These are phyloP conservation scores for Amaranthus hypochondriacus DNA, from an alignment of 148 eudicot species.

Conservation along the genomic window DNA sequence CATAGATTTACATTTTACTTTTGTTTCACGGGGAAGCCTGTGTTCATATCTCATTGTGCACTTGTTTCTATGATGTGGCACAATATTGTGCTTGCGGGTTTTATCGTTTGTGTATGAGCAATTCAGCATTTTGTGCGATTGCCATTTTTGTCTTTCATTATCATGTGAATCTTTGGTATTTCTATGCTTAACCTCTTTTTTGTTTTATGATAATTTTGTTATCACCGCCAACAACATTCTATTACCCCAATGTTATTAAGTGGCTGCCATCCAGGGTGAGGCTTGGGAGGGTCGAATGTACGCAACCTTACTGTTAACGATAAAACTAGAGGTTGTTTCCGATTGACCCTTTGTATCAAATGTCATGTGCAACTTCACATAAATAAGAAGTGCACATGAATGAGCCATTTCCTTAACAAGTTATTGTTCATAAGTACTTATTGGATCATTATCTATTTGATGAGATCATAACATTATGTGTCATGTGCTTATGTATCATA, in stretches of 20 bases:
- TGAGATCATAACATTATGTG: constrained; percentile 1
- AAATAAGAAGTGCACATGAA: too few species aligned
- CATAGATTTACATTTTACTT: neutral
- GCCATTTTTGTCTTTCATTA: neutral
- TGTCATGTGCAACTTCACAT: too few species aligned
- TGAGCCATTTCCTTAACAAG: too few species aligned
- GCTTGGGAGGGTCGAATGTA: too few species aligned
- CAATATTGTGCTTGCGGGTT: neutral
- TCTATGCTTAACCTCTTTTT: neutral
- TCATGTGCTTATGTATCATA: constrained; percentile 2
- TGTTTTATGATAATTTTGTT: neutral
- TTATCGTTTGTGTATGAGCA: neutral
- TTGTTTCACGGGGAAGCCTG: neutral
- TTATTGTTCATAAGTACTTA: too few species aligned
- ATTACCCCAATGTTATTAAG: too few species aligned
- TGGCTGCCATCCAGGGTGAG: too few species aligned
- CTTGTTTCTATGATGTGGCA: constrained; percentile 6
- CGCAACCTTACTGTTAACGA: too few species aligned
- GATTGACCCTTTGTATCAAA: too few species aligned
- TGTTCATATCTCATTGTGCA: neutral
- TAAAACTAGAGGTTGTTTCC: too few species aligned
- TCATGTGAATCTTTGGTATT: neutral
- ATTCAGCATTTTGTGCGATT: neutral
- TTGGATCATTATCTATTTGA: neutral
- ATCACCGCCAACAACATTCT: too few species aligned